These are phyloP conservation scores for Sanghuangporus sanghuang DNA, from an alignment of 1,284 basidiomycete species.

Conservation along the genomic window DNA sequence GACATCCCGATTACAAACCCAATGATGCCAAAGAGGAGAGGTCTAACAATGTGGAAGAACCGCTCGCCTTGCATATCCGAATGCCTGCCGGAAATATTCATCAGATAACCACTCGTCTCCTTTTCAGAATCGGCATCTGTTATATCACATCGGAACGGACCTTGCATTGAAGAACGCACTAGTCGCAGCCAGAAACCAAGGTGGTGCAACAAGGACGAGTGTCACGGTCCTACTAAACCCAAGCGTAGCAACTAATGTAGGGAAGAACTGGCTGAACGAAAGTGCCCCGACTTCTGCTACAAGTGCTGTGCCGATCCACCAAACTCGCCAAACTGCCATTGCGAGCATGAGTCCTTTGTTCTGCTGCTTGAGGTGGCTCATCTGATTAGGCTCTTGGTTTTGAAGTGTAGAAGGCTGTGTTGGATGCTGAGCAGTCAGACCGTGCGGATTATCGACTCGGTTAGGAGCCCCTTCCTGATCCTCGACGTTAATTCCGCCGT, in stretches of 20 bases:
- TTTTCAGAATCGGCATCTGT: too few species aligned
- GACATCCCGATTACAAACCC: conserved; percentile 40
- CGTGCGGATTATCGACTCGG: neutral
- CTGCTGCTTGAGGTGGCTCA: neutral
- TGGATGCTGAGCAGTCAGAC: neutral
- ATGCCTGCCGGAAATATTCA: conserved; percentile 19
- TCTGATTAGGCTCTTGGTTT: neutral
- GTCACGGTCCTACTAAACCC: conserved; percentile 24
- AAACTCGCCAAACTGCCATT: conserved; percentile 37
- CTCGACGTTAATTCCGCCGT: conserved; percentile 31
- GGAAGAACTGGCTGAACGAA: conserved; percentile 30
- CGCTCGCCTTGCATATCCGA: conserved; percentile 32
- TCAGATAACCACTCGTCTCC: neutral
- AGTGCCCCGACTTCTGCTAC: conserved; percentile 23
- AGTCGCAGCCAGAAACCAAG: conserved; percentile 15
- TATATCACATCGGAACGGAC: neutral
- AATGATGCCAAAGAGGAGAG: conserved; percentile 30
- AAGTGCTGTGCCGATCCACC: conserved; percentile 23
- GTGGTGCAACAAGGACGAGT: conserved; percentile 23
- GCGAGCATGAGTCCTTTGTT: conserved; percentile 30
- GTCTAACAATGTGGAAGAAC: conserved; percentile 35
- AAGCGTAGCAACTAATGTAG: conserved; percentile 24
- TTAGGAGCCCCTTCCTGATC: conserved; percentile 16
- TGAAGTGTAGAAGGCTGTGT: neutral
- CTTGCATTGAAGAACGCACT: conserved; percentile 15